Conservation (phyloP, 306 rosid species). For the Herpetospermum pedunculosum region DNA sequence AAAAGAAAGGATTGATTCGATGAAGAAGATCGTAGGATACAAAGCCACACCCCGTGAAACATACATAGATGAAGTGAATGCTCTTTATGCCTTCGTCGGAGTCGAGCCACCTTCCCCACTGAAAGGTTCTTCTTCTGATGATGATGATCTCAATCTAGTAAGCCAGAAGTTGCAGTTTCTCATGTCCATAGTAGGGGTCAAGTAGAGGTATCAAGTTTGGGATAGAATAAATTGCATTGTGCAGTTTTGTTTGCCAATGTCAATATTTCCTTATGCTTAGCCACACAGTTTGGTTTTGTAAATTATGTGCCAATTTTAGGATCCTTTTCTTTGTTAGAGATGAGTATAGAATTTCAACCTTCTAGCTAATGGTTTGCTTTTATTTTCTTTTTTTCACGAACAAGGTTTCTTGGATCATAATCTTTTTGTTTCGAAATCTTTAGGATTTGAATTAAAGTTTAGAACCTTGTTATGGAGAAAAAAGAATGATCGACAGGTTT, state of each 20-base stretch:
- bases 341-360: not conserved
- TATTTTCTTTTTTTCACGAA: not conserved
- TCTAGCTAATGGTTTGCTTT: not conserved
- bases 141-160: conserved; percentile 23
- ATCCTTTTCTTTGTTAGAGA: not conserved
- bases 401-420: not conserved
- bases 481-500: no score
- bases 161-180: conserved; percentile 44
- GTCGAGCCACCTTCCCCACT: conserved; percentile 46
- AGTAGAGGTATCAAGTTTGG: conserved; percentile 2
- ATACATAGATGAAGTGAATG: conserved; percentile 49
- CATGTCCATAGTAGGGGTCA: conserved; percentile 70
- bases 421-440: no score
- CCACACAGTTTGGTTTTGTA: not conserved
- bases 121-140: conserved; percentile 8
- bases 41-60: conserved; percentile 26
- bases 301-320: not conserved
- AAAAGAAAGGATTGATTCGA: conserved; percentile 34
- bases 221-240: not conserved
- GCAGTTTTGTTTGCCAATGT: not conserved
- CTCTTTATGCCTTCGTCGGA: conserved; percentile 61
- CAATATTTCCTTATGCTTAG: not conserved
- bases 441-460: no score
- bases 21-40: conserved; percentile 50
- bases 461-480: no score